Evolutionary conservation across 345 rosid genomes (phyloP).

Genomic region (Bruguiera sexangula): DNA sequence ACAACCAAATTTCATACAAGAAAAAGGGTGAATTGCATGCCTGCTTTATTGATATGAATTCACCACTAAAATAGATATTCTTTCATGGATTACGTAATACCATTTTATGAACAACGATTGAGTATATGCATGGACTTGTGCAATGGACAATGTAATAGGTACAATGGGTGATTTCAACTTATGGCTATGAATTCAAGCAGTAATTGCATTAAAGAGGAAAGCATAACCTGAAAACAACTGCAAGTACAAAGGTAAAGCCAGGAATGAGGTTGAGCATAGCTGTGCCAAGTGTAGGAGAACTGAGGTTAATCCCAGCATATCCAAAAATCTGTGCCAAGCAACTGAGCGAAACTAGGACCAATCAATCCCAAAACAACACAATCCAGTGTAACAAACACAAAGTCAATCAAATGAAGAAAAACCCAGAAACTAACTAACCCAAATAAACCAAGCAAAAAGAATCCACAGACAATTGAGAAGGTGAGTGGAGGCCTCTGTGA

Average conservation of each 20-base stretch:
- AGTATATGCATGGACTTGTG: not conserved
- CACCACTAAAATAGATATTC: no score
- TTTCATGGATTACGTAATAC: not conserved
- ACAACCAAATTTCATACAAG: no score
- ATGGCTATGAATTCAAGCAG: not conserved
- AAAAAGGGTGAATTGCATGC: no score
- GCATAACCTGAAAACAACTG: constrained; percentile 48
- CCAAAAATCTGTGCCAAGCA: constrained; percentile 33
- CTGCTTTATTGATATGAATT: no score
- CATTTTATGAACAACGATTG: not conserved
- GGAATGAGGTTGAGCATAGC: constrained; percentile 61
- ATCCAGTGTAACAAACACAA: not conserved
- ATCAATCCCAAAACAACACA: constrained; percentile 16
- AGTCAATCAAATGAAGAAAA: constrained; percentile 1
- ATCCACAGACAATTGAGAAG: constrained; percentile 33
- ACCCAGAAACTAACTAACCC: constrained; percentile 28
- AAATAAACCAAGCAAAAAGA: constrained; percentile 52
- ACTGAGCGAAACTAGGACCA: constrained; percentile 18
- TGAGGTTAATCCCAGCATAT: constrained; percentile 49
- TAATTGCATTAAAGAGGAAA: constrained; percentile 4
- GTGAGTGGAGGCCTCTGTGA: constrained; percentile 50
- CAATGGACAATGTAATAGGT: no score
- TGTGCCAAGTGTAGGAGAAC: constrained; percentile 54
- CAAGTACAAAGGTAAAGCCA: constrained; percentile 56
- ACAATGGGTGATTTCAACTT: not conserved